Conservation (phyloP, 257 asterid species). For the Ilex aquifolium region DNA sequence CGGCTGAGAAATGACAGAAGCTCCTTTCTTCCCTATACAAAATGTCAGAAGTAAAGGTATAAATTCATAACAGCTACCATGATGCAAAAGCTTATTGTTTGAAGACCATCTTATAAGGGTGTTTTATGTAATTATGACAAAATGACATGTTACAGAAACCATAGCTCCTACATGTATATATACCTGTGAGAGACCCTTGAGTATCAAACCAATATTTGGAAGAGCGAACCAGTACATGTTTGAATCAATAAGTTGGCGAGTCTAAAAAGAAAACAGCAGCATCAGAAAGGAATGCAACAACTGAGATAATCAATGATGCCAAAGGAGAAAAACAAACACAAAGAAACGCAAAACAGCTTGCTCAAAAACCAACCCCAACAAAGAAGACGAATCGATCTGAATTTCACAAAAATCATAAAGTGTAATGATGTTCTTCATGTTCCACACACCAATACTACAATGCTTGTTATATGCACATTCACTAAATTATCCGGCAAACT, state of each 20-base stretch:
- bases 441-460: background rate
- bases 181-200: constrained; percentile 93
- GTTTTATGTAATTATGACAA: background rate
- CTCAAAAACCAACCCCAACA: background rate
- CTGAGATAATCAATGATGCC: constrained; percentile 1
- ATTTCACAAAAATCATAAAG: background rate
- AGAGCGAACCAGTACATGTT: constrained; percentile 95
- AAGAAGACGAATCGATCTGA: background rate
- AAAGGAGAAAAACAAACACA: background rate
- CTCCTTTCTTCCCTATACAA: constrained; percentile 82
- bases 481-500: background rate
- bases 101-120: background rate
- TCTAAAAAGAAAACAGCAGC: constrained; percentile 38
- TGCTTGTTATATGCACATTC: background rate
- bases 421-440: background rate
- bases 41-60: constrained; percentile 8
- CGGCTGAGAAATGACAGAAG: constrained; percentile 79
- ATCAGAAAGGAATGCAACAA: constrained; percentile 20
- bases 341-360: background rate
- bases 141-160: background rate
- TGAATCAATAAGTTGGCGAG: constrained; percentile 85
- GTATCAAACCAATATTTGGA: constrained; percentile 89
- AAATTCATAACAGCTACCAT: background rate
- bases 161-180: background rate
- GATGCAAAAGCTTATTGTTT: background rate